Evolutionary conservation across 345 rosid species (phyloP).

Genomic region (Melaleuca alternifolia): DNA sequence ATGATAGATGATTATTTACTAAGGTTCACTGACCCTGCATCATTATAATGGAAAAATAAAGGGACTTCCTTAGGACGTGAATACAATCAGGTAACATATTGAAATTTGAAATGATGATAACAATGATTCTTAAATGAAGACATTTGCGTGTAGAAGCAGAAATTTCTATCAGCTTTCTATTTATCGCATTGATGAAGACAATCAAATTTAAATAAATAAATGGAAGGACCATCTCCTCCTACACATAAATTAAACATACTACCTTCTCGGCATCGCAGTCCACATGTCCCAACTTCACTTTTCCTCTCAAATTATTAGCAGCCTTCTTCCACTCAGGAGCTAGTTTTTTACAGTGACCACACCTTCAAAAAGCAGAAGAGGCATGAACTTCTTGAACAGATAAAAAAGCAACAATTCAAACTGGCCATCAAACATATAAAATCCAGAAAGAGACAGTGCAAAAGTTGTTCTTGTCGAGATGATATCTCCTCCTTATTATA

Average conservation of each 20-base stretch:
- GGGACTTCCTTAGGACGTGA: neutral
- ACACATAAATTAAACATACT: neutral
- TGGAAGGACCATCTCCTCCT: neutral
- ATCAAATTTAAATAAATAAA: neutral
- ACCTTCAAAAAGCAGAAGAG: conserved; percentile 39
- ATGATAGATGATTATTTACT: neutral
- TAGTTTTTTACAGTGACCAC: conserved; percentile 92
- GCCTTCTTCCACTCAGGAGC: conserved; percentile 99
- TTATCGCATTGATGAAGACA: neutral
- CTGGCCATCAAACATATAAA: neutral
- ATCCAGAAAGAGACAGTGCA: neutral
- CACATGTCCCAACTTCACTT: conserved; percentile 92
- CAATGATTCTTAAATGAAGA: neutral
- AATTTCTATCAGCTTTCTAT: neutral
- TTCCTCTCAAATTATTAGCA: conserved; percentile 77
- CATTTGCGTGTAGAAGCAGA: neutral
- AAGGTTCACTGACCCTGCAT: neutral
- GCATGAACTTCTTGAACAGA: neutral
- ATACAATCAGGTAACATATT: neutral
- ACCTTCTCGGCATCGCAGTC: conserved; percentile 91
- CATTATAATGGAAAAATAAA: neutral
- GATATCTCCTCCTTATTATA: neutral
- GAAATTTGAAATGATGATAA: neutral
- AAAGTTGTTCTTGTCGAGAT: neutral
- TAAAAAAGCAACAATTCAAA: neutral